These are phyloP conservation scores for Cyclocybe cylindracea DNA, from an alignment of 768 basidiomycete species.

Conservation along the genomic window DNA sequence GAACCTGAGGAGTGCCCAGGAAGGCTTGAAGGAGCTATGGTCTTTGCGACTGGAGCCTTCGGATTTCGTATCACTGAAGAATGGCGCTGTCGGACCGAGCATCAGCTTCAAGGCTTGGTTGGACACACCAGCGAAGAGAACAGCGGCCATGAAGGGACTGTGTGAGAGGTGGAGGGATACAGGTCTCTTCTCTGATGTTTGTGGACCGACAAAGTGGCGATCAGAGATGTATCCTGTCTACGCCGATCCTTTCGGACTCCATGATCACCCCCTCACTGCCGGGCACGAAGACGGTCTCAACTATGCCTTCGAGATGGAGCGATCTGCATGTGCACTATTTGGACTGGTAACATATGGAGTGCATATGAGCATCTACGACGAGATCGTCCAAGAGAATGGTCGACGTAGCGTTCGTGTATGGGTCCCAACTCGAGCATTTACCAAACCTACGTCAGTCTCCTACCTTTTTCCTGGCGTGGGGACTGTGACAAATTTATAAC, in stretches of 20 bases:
- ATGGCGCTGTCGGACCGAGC: constrained; percentile 29
- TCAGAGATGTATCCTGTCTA: constrained; percentile 83
- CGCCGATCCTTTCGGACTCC: constrained; percentile 63
- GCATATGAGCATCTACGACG: constrained; percentile 80
- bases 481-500: not conserved
- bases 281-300: constrained; percentile 43
- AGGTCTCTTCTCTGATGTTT: constrained; percentile 60
- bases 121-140: constrained; percentile 60
- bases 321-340: constrained; percentile 86
- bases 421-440: constrained; percentile 83
- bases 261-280: constrained; percentile 44
- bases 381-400: constrained; percentile 32
- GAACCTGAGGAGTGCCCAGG: constrained; percentile 34
- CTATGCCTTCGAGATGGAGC: constrained; percentile 87
- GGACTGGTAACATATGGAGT: constrained; percentile 91
- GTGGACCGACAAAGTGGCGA: constrained; percentile 82
- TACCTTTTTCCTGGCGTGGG: not conserved
- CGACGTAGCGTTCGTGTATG: constrained; percentile 61
- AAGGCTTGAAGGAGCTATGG: constrained; percentile 40
- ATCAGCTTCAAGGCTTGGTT: constrained; percentile 55
- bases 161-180: constrained; percentile 78
- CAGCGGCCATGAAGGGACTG: constrained; percentile 59
- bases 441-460: constrained; percentile 81
- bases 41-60: constrained; percentile 33
- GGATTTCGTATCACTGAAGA: constrained; percentile 21